These are phyloP conservation scores for Chlorella vulgaris DNA, from an alignment of 139 green algal species.

Conservation along the genomic window DNA sequence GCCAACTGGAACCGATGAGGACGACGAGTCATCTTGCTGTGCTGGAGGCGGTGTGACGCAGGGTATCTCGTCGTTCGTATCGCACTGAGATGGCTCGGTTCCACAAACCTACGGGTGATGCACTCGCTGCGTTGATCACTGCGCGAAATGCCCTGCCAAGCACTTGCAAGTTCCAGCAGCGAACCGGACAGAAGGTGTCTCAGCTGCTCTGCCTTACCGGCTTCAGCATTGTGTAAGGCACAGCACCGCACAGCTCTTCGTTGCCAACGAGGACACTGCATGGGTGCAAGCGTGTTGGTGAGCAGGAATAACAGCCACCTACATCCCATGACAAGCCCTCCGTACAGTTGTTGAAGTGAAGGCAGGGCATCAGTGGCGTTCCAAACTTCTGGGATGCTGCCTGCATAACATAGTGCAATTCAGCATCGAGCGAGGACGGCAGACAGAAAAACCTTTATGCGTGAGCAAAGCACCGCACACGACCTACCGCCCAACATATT, in stretches of 20 bases:
- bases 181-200: no score
- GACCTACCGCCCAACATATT: background rate
- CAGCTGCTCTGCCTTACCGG: background rate
- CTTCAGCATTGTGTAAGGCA: background rate
- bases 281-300: background rate
- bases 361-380: background rate
- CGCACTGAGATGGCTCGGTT: background rate
- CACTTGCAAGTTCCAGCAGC: background rate
- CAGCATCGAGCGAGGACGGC: no score
- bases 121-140: background rate
- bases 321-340: background rate
- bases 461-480: background rate
- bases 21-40: background rate
- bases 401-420: background rate
- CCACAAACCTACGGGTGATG: background rate
- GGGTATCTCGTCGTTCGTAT: background rate
- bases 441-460: no score
- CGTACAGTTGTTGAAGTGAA: background rate
- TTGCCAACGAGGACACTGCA: background rate
- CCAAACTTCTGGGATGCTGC: background rate
- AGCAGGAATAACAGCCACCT: background rate
- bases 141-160: background rate
- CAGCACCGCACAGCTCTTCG: background rate
- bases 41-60: background rate
- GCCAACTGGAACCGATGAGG: background rate